Base-by-base conservation (phyloP, 257 asterid species). In the Solanum tacnaense region DNA sequence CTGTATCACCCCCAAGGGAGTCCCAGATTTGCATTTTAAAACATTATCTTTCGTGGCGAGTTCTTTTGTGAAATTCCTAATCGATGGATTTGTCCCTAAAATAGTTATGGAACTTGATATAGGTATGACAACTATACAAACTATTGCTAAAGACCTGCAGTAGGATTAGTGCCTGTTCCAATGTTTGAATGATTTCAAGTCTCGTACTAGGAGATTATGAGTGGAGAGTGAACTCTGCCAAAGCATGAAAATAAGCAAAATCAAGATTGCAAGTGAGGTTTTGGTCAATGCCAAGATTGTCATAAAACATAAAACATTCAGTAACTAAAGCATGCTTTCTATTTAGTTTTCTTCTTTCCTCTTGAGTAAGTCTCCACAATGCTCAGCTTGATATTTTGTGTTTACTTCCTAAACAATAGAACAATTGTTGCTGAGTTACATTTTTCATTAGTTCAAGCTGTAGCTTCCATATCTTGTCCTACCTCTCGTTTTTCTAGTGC, bases 401-500 rank as follows among this genome's bases (percentile, higher is more conserved):
- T 84, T 84, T 38, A 35, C 67, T 79, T 79, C 85, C 85, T 79
- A 79, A 78, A 78, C 84, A 44, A 49, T 34, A 12, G 58, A 79
- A 79, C 85, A 46, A 49, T 73, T 29, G 58, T 38, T 41, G 62
- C 36, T 34, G 78, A 86, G 83, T 34, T 46, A 49, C 88, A 32
- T 32, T 72, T 34, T 58, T 86, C 35, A 68, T 71, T 38, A 52
- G 68, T 39, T 86, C 79, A 70, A 86, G 58, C 84, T 36, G 87
- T 85, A 25, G 65, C 67, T 21, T 85, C 87, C 84, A 20, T 82
- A 36, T 15, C 67, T 29, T 34, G 70, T 88, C 86, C 89, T 71
- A 79, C 91, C 44, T 81, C 89, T 72, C 94, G 89, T 90, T 94
- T 92, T 92, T 94, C 95, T 84, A 87, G 76, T 71, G 86, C 83